phyloP scores from a whole-genome alignment of 2,329 filamentous ascomycete genomes.

The Trichoderma sp. region DNA sequence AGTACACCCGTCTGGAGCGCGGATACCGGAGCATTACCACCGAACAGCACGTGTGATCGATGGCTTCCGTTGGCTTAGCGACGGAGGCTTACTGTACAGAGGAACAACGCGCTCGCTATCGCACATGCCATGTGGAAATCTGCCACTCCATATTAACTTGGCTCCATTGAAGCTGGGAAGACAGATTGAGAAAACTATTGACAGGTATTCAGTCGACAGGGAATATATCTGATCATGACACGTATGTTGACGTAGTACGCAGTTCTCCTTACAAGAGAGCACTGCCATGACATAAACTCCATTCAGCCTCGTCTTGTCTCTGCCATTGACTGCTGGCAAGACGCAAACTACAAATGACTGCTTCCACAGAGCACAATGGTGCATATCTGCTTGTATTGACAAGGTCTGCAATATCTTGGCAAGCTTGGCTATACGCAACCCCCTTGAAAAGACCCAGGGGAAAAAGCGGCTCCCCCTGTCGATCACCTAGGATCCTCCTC shows the following conservation, averaged over 20 bases:
- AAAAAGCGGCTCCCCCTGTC: constrained; percentile 15
- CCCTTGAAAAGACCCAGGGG: not conserved
- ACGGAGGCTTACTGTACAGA: not conserved
- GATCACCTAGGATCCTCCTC: not conserved
- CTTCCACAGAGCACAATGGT: not conserved
- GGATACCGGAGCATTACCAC: not conserved
- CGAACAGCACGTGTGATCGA: not conserved
- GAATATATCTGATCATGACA: not conserved
- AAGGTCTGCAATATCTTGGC: not conserved
- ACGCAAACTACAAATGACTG: not conserved
- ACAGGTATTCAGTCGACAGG: not conserved
- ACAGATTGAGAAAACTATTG: not conserved
- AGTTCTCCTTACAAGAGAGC: not conserved
- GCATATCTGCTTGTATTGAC: not conserved
- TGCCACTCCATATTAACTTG: not conserved
- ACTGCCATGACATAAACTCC: not conserved
- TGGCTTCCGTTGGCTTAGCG: not conserved
- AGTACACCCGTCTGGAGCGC: not conserved
- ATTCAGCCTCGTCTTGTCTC: not conserved
- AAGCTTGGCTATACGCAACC: not conserved
- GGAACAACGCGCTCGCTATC: not conserved
- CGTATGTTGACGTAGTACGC: not conserved
- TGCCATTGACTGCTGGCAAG: not conserved
- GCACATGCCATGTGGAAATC: not conserved
- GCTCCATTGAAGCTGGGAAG: not conserved